phyloP scores from a whole-genome alignment of 441 rosid genomes.

The Viola pubescens region DNA sequence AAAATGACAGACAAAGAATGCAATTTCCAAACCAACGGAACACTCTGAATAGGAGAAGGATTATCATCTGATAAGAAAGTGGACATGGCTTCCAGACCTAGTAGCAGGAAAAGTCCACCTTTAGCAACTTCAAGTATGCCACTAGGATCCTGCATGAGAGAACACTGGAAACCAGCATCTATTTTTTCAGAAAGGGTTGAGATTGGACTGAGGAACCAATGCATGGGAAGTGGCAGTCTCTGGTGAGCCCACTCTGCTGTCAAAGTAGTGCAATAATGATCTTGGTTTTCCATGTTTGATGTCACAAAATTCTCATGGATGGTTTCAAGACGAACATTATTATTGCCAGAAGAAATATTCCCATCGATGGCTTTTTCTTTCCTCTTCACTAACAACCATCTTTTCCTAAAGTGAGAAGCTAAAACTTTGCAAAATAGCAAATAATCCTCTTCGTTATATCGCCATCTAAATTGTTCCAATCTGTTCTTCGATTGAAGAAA shows the following conservation, averaged over 20 bases:
- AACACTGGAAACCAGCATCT: slow-evolving; percentile 24
- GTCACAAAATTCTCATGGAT: slow-evolving; percentile 64
- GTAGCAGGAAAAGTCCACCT: slow-evolving; percentile 73
- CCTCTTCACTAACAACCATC: slow-evolving; percentile 63
- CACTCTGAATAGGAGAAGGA: slow-evolving; percentile 43
- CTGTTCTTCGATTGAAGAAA: slow-evolving; percentile 34
- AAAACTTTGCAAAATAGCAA: slow-evolving; percentile 38
- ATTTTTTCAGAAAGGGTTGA: slow-evolving; percentile 35
- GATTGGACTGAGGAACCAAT: slow-evolving; percentile 92
- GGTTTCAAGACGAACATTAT: slow-evolving; percentile 44
- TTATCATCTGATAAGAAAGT: slow-evolving; percentile 27
- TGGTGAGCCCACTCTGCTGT: slow-evolving; percentile 72
- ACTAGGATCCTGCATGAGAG: slow-evolving; percentile 22
- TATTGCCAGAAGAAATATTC: slow-evolving; percentile 13
- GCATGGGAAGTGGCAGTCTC: slow-evolving; percentile 78
- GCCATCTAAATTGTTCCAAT: slow-evolving; percentile 34
- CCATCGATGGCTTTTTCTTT: slow-evolving; percentile 34
- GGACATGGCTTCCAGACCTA: slow-evolving; percentile 73
- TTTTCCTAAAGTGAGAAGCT: slow-evolving; percentile 54
- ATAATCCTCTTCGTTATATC: slow-evolving; percentile 45
- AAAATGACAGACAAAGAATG: slow-evolving; percentile 69
- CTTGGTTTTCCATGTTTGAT: slow-evolving; percentile 32
- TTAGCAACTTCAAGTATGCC: slow-evolving; percentile 49
- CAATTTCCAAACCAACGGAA: slow-evolving; percentile 70
- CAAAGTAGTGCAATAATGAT: slow-evolving; percentile 25